phyloP scores from a whole-genome alignment of 495 filamentous ascomycete genomes.

The Aspergillus egyptiacus region DNA sequence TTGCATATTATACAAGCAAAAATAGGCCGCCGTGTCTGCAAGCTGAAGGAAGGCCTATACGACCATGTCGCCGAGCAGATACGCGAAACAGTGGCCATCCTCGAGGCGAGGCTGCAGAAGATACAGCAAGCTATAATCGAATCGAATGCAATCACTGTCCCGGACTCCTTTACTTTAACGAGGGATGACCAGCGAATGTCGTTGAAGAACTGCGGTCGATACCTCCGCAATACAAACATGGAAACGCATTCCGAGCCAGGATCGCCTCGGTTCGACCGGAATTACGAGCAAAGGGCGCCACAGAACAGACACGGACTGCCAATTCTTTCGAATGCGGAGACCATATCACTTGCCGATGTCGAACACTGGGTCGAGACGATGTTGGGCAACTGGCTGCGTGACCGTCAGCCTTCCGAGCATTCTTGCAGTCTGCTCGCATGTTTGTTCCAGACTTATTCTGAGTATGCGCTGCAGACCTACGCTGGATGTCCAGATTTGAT shows the following conservation, averaged over 20 bases:
- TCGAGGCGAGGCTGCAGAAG: background rate
- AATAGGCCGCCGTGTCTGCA: conserved; percentile 38
- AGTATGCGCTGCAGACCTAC: conserved; percentile 29
- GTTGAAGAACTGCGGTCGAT: no score
- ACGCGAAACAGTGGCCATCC: background rate
- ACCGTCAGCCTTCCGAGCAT: conserved; percentile 9
- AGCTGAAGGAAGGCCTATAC: conserved; percentile 24
- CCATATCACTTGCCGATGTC: conserved; percentile 13
- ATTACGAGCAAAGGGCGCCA: no score
- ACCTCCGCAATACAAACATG: no score
- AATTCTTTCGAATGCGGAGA: conserved; percentile 6
- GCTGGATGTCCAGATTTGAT: conserved; percentile 36
- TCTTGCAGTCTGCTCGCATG: conserved; percentile 18
- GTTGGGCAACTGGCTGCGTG: conserved; percentile 27
- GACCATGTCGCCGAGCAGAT: conserved; percentile 4
- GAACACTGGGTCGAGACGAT: conserved; percentile 38
- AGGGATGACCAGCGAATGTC: no score
- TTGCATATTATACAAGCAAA: conserved; percentile 43
- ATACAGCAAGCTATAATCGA: conserved; percentile 2
- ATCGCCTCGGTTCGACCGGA: no score
- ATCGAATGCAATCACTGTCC: background rate
- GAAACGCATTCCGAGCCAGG: no score
- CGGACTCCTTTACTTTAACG: background rate
- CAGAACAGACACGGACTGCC: no score
- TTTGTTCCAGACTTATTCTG: conserved; percentile 26